Evolutionary conservation across 83 land plant genomes (phyloP), one percentile per base, ranked within the genome.

Genomic region (Picea engelmannii): DNA sequence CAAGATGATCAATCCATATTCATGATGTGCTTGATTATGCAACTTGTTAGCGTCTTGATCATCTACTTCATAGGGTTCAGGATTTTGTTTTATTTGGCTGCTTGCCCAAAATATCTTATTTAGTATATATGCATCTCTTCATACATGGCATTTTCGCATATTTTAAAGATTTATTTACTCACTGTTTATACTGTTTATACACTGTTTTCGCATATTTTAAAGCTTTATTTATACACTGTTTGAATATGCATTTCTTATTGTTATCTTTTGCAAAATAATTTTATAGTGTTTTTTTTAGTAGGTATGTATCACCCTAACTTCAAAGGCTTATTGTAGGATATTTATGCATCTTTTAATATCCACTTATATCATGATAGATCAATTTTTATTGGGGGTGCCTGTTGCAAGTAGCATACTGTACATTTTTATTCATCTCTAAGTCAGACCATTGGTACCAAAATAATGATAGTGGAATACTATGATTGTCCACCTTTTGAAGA

Each of bases 11-110:
- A 69, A 35, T 69, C 27, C 74, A 69, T 69, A 5, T 47, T 69
- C 74, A 69, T 73, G 76, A 10, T 42, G 76, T 73, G 58, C 15
- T 73, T 73, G 76, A 40, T 44, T 73, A 44, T 44, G 76, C 76
- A 18, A 8, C 24, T 44, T n/a, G 15, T 44, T 73, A 9, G 31
- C 10, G 23, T 17, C 49, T 40, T 38, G 8, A 42, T 38, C 23
- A 20, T 40, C 9, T 42, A 44, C 23, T 10, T 17, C n/a, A 7
- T 71, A 71, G 76, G 24, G 5, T 73, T 73, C 6, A 47, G 21
- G 23, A 42, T 42, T 73, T 35, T 55, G 58, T 55, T 55, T 55
- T 55, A 55, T 11, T 73, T 73, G 58, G 18, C 24, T n/a, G 27
- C 55, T n/a, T 44, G 76, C 52, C 58, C 10, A 18, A 68, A 2